Conservation (phyloP, 495 filamentous ascomycete species). For the Aspergillus leporis region DNA sequence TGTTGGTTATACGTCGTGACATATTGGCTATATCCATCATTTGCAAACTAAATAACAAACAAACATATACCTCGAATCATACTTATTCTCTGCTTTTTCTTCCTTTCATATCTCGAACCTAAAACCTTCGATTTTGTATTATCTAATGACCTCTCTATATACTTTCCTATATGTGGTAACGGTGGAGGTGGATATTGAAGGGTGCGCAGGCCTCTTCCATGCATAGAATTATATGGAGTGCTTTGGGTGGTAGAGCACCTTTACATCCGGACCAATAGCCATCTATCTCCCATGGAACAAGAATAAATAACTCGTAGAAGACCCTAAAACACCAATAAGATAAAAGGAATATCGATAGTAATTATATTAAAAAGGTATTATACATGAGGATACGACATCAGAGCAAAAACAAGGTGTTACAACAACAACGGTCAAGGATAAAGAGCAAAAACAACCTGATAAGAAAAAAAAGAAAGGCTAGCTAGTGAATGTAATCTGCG, state of each 20-base stretch:
- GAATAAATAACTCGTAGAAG: no score
- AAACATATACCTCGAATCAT: neutral
- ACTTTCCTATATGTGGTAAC: no score
- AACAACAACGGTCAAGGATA: neutral
- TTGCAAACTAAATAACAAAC: neutral
- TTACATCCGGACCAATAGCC: no score
- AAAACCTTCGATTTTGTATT: neutral
- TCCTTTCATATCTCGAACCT: neutral
- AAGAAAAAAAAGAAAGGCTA: conserved; percentile 2
- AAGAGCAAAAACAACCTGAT: neutral
- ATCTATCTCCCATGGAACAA: no score
- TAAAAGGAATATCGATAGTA: neutral
- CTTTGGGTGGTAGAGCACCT: no score
- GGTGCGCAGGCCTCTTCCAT: no score
- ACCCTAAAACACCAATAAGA: neutral
- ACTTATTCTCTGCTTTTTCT: neutral
- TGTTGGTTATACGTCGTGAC: neutral
- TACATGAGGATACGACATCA: conserved; percentile 1
- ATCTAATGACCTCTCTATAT: no score
- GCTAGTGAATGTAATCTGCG: conserved; percentile 15
- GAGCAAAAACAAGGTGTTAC: neutral
- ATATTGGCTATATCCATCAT: conserved; percentile 1
- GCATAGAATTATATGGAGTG: no score
- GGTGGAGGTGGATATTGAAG: no score
- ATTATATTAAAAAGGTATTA: conserved; percentile 6